Evolutionary conservation across 1,139 yeast genomes (phyloP).

Genomic region (Kodamaea sp.): DNA sequence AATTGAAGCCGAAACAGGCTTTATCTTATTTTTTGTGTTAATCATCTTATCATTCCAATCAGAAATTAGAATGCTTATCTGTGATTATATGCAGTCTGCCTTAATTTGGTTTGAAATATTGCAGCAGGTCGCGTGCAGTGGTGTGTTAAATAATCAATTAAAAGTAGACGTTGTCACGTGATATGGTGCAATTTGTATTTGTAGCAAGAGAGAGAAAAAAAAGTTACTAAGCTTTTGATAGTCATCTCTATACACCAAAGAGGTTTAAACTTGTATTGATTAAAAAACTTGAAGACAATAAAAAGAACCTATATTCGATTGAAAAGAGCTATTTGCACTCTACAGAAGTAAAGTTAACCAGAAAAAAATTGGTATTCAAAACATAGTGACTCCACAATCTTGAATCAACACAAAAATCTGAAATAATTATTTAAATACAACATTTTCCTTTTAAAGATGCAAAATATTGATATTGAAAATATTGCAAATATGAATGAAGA

Average conservation of each 20-base stretch:
- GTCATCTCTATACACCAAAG: not conserved
- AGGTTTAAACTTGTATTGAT: too few species aligned
- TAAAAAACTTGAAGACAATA: too few species aligned
- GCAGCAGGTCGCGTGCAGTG: too few species aligned
- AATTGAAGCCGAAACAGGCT: too few species aligned
- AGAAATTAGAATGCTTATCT: too few species aligned
- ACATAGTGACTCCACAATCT: not conserved
- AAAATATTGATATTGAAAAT: not conserved
- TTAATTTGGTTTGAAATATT: too few species aligned
- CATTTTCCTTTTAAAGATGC: not conserved
- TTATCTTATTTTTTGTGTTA: too few species aligned
- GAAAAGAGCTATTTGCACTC: not conserved
- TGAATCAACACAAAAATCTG: too few species aligned
- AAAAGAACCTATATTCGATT: too few species aligned
- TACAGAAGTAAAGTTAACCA: not conserved
- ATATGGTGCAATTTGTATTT: not conserved
- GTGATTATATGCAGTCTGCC: too few species aligned
- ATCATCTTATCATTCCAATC: too few species aligned
- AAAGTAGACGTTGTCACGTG: not conserved
- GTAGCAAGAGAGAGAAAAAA: not conserved
- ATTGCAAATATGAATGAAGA: constrained; percentile 7
- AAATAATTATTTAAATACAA: not conserved
- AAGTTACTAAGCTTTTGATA: not conserved
- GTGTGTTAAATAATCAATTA: not conserved
- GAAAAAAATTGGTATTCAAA: not conserved